Evolutionary conservation across 768 basidiomycete species (phyloP), one percentile per base, ranked within the genome.

Genomic region (Baorangia bicolor): DNA sequence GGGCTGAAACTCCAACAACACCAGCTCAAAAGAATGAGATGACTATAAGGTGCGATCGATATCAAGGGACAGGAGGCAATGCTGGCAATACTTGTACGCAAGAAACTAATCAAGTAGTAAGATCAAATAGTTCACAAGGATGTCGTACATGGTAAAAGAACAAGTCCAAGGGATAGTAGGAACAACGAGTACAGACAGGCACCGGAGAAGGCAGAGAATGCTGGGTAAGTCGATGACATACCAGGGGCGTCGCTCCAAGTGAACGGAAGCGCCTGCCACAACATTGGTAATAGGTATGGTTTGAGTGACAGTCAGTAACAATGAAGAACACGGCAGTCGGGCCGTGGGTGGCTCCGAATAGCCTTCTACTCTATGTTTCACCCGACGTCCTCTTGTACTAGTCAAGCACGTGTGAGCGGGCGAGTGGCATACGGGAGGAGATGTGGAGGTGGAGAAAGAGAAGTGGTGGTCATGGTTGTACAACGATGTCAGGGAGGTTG

Each of bases 41-140:
- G 34, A 39, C n/a, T 33, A n/a, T 30, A 27, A 56, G 28, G 6
- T 51, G 38, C 37, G 34, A 57, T 53, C 27, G 42, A 56, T 52
- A 38, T 38, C 49, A 48, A 44, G 34, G 42, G 43, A 52, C 54
- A 57, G 25, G 37, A 42, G 44, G 4, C 2, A 34, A 52, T 56
- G 62, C 54, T 54, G 34, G 28, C 12, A 55, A 38, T 56, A 42
- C 34, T 49, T 37, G 50, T 66, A 61, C 52, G 64, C 58, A 64
- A 53, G 54, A 58, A 52, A 55, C 58, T 61, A 63, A 67, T 56
- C 66, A 68, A 45, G 51, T 43, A 21, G 49, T 33, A 25, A 31
- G 35, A 47, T 27, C 49, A 56, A 39, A 57, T 50, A 55, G 56
- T 35, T 51, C 43, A 25, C 51, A 42, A 30, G 9, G 44, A 51